Conservation (phyloP, 495 filamentous ascomycete genomes). For the Aspergillus sparsus region DNA sequence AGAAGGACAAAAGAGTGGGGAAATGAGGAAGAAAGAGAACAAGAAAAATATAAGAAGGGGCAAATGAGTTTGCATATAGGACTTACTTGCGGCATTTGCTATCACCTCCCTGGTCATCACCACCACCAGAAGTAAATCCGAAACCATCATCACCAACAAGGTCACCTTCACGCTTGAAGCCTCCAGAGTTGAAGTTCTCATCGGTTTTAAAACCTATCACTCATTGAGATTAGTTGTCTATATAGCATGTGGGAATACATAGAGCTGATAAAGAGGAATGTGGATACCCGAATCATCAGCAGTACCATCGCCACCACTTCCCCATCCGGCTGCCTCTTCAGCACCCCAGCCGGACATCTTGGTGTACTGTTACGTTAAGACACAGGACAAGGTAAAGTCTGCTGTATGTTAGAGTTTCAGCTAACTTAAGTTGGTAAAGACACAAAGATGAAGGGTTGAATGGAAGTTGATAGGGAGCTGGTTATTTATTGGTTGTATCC, state of each 20-base stretch:
- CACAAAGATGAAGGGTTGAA: too few species aligned
- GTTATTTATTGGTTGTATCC: too few species aligned
- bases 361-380: background rate
- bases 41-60: conserved; percentile 5
- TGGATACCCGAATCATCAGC: background rate
- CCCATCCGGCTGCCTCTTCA: conserved; percentile 5
- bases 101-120: conserved; percentile 26
- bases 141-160: conserved; percentile 11
- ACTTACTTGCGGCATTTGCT: conserved; percentile 52
- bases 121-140: conserved; percentile 18
- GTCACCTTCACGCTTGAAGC: conserved; percentile 11
- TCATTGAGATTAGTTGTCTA: too few species aligned
- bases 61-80: background rate
- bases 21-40: background rate
- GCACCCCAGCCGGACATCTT: conserved; percentile 7
- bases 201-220: conserved; percentile 14
- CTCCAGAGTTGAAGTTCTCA: conserved; percentile 24
- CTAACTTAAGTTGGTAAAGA: background rate
- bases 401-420: background rate
- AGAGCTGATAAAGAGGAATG: background rate
- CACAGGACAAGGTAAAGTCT: background rate
- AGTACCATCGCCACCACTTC: conserved; percentile 2
- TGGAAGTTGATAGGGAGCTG: too few species aligned
- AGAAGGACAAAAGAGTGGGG: too few species aligned
- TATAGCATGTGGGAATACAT: conserved; percentile 4